Evolutionary conservation across 306 rosid species (phyloP).

Genomic region (peach (Prunus persica)): Prunus_persica_NCBIv2 NC_034010.1:29441001-29441500

Average conservation of each 20-base stretch:
- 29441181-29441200: slow-evolving; percentile 68
- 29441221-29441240: slow-evolving; percentile 69
- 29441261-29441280: slow-evolving; percentile 61
- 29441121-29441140: slow-evolving; percentile 41
- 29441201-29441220: slow-evolving; percentile 92
- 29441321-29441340: slow-evolving; percentile 74
- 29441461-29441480: slow-evolving; percentile 6
- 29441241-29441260: slow-evolving; percentile 63
- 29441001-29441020: slow-evolving; percentile 88
- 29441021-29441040: slow-evolving; percentile 74
- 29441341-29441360: slow-evolving; percentile 87
- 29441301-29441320: slow-evolving; percentile 65
- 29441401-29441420: slow-evolving; percentile 86
- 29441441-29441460: slow-evolving; percentile 54
- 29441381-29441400: slow-evolving; percentile 78
- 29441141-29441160: slow-evolving; percentile 54
- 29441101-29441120: slow-evolving; percentile 45
- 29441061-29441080: slow-evolving; percentile 61
- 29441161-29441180: slow-evolving; percentile 72
- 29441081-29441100: slow-evolving; percentile 69
- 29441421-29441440: slow-evolving; percentile 92
- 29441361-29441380: slow-evolving; percentile 93
- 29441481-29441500: not conserved
- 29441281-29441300: slow-evolving; percentile 39
- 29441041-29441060: slow-evolving; percentile 55